phyloP scores from a whole-genome alignment of 23 red algal species.

The Gracilaria gracilis region DNA sequence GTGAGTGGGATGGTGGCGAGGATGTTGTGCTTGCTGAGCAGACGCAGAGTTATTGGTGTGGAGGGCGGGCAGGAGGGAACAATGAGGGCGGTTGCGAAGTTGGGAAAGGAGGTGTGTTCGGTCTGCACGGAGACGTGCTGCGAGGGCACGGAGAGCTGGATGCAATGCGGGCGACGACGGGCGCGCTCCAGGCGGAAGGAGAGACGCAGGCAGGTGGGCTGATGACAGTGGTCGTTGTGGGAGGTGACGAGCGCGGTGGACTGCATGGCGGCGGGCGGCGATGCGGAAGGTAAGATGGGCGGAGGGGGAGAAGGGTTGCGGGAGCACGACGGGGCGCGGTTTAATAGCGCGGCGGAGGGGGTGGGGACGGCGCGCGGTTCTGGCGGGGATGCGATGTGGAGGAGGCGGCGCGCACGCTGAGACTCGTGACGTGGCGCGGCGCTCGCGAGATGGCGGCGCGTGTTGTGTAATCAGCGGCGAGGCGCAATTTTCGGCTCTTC shows the following conservation, averaged over 20 bases:
- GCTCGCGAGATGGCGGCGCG: constrained; percentile 6
- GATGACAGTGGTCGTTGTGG: neutral
- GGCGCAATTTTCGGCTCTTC: neutral
- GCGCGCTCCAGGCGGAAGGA: neutral
- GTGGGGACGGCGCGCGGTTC: neutral
- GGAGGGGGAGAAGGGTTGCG: neutral
- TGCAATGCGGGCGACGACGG: constrained; percentile 4
- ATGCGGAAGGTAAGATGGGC: neutral
- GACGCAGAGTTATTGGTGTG: neutral
- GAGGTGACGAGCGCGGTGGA: neutral
- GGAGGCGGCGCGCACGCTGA: constrained; percentile 3
- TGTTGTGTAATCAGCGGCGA: neutral
- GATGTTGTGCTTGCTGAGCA: constrained; percentile 16
- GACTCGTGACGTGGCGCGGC: constrained; percentile 41
- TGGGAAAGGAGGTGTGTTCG: neutral
- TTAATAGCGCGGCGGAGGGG: neutral
- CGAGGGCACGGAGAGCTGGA: constrained; percentile 20
- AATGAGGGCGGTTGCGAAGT: neutral
- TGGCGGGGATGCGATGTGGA: constrained; percentile 14
- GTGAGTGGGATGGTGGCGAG: neutral
- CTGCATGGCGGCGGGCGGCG: neutral
- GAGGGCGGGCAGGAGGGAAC: neutral
- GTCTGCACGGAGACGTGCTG: constrained; percentile 8
- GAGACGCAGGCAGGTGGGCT: constrained; percentile 18
- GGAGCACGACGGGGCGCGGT: neutral